Conservation (phyloP, 2,329 filamentous ascomycete species). For the Fusarium brachygibbosum region DNA sequence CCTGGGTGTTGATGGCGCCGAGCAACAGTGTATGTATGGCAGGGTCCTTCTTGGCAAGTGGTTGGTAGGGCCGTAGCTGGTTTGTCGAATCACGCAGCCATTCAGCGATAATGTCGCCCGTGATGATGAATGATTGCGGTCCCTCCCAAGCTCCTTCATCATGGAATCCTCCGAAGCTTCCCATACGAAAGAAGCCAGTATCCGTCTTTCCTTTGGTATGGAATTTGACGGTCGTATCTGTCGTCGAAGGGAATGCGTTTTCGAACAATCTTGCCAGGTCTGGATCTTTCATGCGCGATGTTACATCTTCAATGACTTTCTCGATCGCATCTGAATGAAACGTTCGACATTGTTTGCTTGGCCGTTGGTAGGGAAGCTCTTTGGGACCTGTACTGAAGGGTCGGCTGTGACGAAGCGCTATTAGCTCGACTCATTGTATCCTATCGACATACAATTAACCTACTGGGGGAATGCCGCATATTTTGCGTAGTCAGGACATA, state of each 20-base stretch:
- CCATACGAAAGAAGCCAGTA: constrained; percentile 55
- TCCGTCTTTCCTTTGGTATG: constrained; percentile 74
- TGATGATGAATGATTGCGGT: constrained; percentile 92
- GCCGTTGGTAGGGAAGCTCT: constrained; percentile 87
- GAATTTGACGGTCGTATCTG: constrained; percentile 91
- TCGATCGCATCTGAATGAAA: constrained; percentile 91
- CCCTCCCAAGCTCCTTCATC: constrained; percentile 81
- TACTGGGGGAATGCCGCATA: constrained; percentile 59
- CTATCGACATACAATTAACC: constrained; percentile 21
- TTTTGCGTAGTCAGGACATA: constrained; percentile 59
- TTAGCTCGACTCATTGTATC: constrained; percentile 11
- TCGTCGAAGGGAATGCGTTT: constrained; percentile 88
- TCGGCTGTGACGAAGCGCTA: constrained; percentile 63
- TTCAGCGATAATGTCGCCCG: constrained; percentile 91
- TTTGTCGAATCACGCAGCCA: constrained; percentile 95
- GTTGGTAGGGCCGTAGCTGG: constrained; percentile 91
- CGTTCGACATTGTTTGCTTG: constrained; percentile 83
- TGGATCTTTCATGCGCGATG: constrained; percentile 81
- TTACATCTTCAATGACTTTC: constrained; percentile 86
- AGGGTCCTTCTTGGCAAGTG: constrained; percentile 83
- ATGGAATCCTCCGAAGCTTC: constrained; percentile 46
- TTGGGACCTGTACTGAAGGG: constrained; percentile 86
- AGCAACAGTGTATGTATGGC: constrained; percentile 84
- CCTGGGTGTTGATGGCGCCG: constrained; percentile 95
- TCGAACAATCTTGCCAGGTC: constrained; percentile 94